Evolutionary conservation across 176 grass and related monocot species (phyloP).

Genomic region (Avena atlantica): DNA sequence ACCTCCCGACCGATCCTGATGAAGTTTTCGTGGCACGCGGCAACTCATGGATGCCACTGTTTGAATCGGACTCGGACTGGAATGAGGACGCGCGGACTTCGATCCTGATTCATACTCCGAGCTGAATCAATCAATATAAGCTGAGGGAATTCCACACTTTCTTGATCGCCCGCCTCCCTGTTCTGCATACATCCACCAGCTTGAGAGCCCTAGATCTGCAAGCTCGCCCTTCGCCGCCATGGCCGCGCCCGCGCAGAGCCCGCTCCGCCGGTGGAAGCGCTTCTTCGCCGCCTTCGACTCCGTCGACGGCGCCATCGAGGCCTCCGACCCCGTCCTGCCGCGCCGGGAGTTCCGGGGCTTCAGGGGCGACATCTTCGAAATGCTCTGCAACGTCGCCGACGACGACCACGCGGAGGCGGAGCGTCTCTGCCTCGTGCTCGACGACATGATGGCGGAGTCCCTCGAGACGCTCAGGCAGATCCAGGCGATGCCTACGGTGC

Average conservation of each 20-base stretch:
- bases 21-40: not conserved
- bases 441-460: conserved; percentile 7
- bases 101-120: not conserved
- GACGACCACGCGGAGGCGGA: not conserved
- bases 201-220: too few relatives aligned
- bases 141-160: too few relatives aligned
- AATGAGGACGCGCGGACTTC: not conserved
- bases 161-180: too few relatives aligned
- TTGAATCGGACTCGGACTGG: not conserved
- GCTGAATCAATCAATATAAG: too few relatives aligned
- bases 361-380: not conserved
- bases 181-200: too few relatives aligned
- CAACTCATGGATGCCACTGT: not conserved
- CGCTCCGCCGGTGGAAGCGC: conserved; percentile 30
- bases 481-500: not conserved
- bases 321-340: not conserved
- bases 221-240: not conserved
- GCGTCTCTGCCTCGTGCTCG: conserved; percentile 2
- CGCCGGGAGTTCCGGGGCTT: not conserved
- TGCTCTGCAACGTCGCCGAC: not conserved
- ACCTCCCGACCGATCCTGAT: not conserved
- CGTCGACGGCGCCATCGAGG: conserved; percentile 15
- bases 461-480: not conserved
- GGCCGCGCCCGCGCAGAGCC: not conserved
- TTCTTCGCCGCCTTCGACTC: conserved; percentile 6